A percentile compares a stretch with the other conserved stretches of the same genome.
Conservation (phyloP, 176 grass and related monocot species). For the Aegilops bicornis region DNA sequence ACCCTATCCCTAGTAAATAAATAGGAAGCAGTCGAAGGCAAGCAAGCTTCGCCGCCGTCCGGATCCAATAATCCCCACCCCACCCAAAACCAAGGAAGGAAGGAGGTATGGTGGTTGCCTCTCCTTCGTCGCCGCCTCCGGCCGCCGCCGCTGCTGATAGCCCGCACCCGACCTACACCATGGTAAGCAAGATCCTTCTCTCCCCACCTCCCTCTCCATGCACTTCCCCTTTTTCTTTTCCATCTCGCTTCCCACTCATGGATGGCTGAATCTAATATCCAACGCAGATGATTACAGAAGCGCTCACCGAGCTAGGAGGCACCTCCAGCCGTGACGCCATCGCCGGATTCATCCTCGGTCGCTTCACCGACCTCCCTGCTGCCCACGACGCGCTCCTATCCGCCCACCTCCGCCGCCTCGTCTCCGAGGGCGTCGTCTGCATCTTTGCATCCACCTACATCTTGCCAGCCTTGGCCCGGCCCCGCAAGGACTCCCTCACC, state of each 20-base stretch:
- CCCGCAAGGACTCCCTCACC: too few relatives aligned
- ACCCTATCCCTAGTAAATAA: too few relatives aligned
- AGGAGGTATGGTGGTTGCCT: conserved; percentile 4
- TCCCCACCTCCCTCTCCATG: too few relatives aligned
- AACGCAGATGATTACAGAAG: conserved; percentile 36
- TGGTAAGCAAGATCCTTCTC: conserved; percentile 8
- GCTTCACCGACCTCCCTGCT: conserved; percentile 42
- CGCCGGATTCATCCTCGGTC: conserved; percentile 34
- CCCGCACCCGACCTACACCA: conserved; percentile 40
- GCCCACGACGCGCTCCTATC: conserved; percentile 13
- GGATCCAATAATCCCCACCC: too few relatives aligned
- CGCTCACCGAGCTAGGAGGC: conserved; percentile 28
- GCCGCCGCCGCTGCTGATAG: neutral
- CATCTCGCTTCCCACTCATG: too few relatives aligned
- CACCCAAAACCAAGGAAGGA: too few relatives aligned
- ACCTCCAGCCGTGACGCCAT: conserved; percentile 35
- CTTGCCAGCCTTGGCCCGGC: neutral
- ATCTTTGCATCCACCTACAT: conserved; percentile 30
- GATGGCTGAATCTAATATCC: neutral
- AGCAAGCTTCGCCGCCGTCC: too few relatives aligned
- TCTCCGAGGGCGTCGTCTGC: conserved; percentile 19
- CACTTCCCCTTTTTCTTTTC: too few relatives aligned
- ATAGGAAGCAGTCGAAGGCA: too few relatives aligned
- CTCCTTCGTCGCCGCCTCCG: neutral
- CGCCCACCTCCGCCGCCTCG: conserved; percentile 19